A percentile compares a stretch with the other conserved stretches of the same genome.
These are phyloP conservation scores for Gossypium mustelinum DNA, from an alignment of 345 rosid species.

Conservation along the genomic window DNA sequence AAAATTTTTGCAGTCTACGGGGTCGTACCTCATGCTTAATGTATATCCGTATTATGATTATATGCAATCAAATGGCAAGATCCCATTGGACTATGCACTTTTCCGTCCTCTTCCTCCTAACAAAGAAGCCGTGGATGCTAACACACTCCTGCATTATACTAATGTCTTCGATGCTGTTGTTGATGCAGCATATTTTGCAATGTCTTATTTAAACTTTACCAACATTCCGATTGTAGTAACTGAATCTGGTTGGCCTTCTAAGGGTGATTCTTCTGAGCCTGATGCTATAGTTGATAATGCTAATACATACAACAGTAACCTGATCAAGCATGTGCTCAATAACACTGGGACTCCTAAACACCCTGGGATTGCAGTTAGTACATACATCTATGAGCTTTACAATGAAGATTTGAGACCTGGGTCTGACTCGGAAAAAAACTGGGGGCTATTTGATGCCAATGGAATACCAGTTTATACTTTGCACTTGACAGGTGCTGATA, in stretches of 20 bases:
- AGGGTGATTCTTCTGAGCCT: conserved; percentile 65
- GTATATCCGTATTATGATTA: conserved; percentile 89
- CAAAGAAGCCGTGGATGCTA: conserved; percentile 93
- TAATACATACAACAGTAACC: conserved; percentile 85
- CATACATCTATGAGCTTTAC: conserved; percentile 92
- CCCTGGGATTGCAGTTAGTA: conserved; percentile 66
- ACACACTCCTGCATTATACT: conserved; percentile 88
- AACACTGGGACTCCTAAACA: conserved; percentile 94
- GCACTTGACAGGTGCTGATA: conserved; percentile 78
- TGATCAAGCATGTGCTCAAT: conserved; percentile 85
- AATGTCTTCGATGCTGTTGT: conserved; percentile 92
- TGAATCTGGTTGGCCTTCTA: conserved; percentile 96
- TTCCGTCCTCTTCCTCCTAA: conserved; percentile 88
- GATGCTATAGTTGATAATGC: conserved; percentile 84
- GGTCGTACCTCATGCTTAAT: conserved; percentile 81
- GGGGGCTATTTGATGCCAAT: conserved; percentile 83
- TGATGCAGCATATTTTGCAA: conserved; percentile 90
- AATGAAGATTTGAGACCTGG: conserved; percentile 83
- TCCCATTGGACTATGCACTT: conserved; percentile 89
- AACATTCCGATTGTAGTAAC: conserved; percentile 75
- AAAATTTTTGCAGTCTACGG: conserved; percentile 71
- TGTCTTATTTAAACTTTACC: conserved; percentile 78
- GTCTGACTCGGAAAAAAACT: conserved; percentile 72
- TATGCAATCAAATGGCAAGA: conserved; percentile 68
- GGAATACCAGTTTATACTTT: conserved; percentile 66